Percentiles rank a stretch among this genome's conserved stretches.
Conservation (phyloP, 768 basidiomycete genomes). For the Gloeopeniophorella convolvens region DNA sequence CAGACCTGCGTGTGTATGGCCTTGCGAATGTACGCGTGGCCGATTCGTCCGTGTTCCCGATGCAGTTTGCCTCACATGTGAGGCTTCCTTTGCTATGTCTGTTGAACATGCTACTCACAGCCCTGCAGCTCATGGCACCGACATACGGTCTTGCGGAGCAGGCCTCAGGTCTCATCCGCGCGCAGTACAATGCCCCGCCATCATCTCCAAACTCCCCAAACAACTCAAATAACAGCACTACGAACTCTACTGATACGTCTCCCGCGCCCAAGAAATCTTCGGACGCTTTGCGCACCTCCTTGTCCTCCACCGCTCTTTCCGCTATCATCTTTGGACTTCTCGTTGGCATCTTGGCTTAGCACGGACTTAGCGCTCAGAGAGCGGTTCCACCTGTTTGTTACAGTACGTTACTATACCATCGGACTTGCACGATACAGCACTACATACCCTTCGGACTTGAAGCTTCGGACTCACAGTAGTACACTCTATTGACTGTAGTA, state of each 20-base stretch:
- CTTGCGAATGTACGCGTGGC: slow-evolving; percentile 50
- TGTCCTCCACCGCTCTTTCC: not conserved
- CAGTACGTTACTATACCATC: no score
- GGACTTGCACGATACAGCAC: no score
- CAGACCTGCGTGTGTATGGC: slow-evolving; percentile 51
- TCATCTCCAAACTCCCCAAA: slow-evolving; percentile 20
- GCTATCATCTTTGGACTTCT: not conserved
- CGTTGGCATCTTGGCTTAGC: no score
- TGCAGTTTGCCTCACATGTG: slow-evolving; percentile 45
- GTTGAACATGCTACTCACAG: not conserved
- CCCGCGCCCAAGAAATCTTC: not conserved
- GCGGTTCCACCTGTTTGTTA: no score
- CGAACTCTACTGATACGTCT: not conserved
- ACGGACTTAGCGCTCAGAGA: no score
- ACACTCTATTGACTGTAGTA: no score
- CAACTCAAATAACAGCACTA: not conserved
- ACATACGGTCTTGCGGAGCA: slow-evolving; percentile 27
- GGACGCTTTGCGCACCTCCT: not conserved
- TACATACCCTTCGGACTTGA: no score
- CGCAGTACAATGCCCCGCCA: slow-evolving; percentile 27
- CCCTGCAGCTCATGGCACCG: slow-evolving; percentile 6
- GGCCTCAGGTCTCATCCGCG: slow-evolving; percentile 33
- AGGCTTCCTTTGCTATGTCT: not conserved
- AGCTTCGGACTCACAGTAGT: no score
- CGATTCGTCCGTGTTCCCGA: slow-evolving; percentile 52